These are phyloP conservation scores for Strobilomyces echinocephalus DNA, from an alignment of 768 basidiomycete species.

Conservation along the genomic window DNA sequence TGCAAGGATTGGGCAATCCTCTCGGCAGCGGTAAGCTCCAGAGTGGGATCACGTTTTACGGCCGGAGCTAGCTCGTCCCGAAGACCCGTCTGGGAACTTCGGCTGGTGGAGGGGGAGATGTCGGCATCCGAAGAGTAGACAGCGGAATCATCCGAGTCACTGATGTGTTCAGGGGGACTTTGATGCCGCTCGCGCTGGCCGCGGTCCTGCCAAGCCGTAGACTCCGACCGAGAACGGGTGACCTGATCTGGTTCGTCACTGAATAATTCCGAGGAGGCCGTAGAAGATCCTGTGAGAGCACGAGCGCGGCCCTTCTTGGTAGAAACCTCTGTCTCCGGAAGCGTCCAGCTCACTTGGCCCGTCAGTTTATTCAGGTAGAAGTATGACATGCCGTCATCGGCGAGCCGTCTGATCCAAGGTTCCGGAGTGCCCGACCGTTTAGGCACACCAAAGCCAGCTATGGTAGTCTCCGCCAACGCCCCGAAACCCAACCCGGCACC, in stretches of 20 bases:
- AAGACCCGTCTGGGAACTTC: slow-evolving; percentile 29
- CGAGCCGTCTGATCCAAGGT: slow-evolving; percentile 77
- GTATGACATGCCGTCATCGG: slow-evolving; percentile 78
- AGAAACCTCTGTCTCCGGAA: slow-evolving; percentile 43
- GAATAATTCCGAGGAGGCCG: slow-evolving; percentile 28
- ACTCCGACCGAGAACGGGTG: slow-evolving; percentile 32
- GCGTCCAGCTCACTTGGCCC: slow-evolving; percentile 64
- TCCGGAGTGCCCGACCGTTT: slow-evolving; percentile 62
- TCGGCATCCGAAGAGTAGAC: slow-evolving; percentile 32
- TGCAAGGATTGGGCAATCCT: slow-evolving; percentile 64
- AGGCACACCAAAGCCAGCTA: slow-evolving; percentile 57
- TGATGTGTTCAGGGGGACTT: slow-evolving; percentile 41
- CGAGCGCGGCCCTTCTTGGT: slow-evolving; percentile 31
- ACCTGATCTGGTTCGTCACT: slow-evolving; percentile 22
- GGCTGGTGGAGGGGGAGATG: slow-evolving; percentile 28
- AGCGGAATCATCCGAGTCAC: slow-evolving; percentile 79
- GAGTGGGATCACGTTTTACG: slow-evolving; percentile 19
- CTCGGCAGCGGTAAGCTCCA: slow-evolving; percentile 61
- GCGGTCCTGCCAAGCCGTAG: slow-evolving; percentile 29
- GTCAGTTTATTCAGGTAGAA: slow-evolving; percentile 73
- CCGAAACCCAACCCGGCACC: slow-evolving; percentile 48
- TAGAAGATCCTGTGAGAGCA: slow-evolving; percentile 32
- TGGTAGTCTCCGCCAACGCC: slow-evolving; percentile 32
- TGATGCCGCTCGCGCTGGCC: slow-evolving; percentile 26
- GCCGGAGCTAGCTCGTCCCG: slow-evolving; percentile 14